Percentiles rank a stretch among this genome's conserved stretches.
Evolutionary conservation across 805 yeast genomes (phyloP).

Genomic region (Saccharomycopsis oosterbeekiorum): DNA sequence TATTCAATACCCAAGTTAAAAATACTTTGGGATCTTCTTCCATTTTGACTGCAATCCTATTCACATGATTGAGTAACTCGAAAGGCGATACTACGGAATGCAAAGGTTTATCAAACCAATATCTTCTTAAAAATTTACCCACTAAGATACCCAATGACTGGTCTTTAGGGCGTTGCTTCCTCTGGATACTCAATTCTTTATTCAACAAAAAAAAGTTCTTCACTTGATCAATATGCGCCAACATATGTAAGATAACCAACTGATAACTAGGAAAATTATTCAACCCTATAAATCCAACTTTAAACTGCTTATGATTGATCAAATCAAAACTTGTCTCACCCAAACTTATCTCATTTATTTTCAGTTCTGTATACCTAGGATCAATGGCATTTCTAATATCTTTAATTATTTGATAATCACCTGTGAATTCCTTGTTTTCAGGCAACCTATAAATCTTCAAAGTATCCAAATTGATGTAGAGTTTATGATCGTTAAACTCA

Average conservation of each 20-base stretch:
- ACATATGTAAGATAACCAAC: constrained; percentile 38
- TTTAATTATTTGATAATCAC: constrained; percentile 25
- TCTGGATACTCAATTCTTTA: neutral
- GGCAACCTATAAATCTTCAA: constrained; percentile 52
- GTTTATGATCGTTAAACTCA: constrained; percentile 47
- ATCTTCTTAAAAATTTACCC: constrained; percentile 39
- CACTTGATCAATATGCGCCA: constrained; percentile 44
- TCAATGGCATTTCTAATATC: constrained; percentile 44
- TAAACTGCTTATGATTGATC: constrained; percentile 32
- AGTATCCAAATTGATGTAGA: constrained; percentile 46
- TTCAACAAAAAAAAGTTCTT: constrained; percentile 35
- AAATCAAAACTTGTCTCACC: constrained; percentile 29
- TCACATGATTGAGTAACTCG: constrained; percentile 45
- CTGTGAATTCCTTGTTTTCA: constrained; percentile 37
- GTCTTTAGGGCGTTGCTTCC: neutral
- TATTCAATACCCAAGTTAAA: constrained; percentile 50
- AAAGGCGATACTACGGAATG: constrained; percentile 58
- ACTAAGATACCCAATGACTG: constrained; percentile 20
- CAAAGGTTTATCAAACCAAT: constrained; percentile 57
- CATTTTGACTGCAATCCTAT: constrained; percentile 23
- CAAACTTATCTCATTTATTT: neutral
- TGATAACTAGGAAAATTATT: constrained; percentile 25
- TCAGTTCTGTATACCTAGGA: constrained; percentile 34
- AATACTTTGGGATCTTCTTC: constrained; percentile 47
- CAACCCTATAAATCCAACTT: constrained; percentile 54